Evolutionary conservation across 371 early-diverging fungal genomes (phyloP).

Genomic region (Basidiobolus heterosporus): DNA sequence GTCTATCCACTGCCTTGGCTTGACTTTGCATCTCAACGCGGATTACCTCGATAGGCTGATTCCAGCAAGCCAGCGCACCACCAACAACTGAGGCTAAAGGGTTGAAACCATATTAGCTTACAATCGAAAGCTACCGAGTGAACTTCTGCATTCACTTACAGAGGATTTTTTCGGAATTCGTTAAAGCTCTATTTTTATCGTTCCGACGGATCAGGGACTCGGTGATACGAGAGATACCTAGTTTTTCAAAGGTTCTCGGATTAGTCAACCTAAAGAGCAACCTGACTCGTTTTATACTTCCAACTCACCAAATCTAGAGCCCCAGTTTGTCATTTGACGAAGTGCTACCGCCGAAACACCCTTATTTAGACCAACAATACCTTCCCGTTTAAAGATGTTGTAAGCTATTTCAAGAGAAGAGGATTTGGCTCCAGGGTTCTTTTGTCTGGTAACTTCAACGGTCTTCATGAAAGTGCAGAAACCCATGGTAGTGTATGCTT

Average conservation of each 20-base stretch:
- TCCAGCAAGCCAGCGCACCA: slow-evolving; percentile 87
- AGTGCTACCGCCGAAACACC: slow-evolving; percentile 82
- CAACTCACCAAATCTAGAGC: slow-evolving; percentile 63
- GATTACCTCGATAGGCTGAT: slow-evolving; percentile 47
- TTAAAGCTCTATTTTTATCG: neutral
- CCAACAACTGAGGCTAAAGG: slow-evolving; percentile 61
- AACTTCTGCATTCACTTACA: neutral
- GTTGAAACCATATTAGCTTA: neutral
- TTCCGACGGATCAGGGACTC: slow-evolving; percentile 2
- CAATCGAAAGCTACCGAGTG: too few species aligned
- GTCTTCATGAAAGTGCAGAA: slow-evolving; percentile 98
- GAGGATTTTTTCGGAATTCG: neutral
- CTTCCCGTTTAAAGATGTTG: slow-evolving; percentile 81
- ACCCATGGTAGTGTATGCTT: slow-evolving; percentile 95
- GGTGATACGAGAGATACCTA: slow-evolving; percentile 4
- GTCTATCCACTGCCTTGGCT: slow-evolving; percentile 63
- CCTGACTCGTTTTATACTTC: neutral
- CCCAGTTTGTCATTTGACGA: slow-evolving; percentile 95
- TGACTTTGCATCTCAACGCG: slow-evolving; percentile 94
- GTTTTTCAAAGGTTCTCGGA: too few species aligned
- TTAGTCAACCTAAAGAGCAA: too few species aligned
- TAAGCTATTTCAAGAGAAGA: slow-evolving; percentile 70
- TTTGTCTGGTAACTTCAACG: slow-evolving; percentile 92
- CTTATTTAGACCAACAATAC: slow-evolving; percentile 89
- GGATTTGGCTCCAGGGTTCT: slow-evolving; percentile 35